Evolutionary conservation across 371 early-diverging fungal species (phyloP).

Genomic region (Entomophthora muscae): DNA sequence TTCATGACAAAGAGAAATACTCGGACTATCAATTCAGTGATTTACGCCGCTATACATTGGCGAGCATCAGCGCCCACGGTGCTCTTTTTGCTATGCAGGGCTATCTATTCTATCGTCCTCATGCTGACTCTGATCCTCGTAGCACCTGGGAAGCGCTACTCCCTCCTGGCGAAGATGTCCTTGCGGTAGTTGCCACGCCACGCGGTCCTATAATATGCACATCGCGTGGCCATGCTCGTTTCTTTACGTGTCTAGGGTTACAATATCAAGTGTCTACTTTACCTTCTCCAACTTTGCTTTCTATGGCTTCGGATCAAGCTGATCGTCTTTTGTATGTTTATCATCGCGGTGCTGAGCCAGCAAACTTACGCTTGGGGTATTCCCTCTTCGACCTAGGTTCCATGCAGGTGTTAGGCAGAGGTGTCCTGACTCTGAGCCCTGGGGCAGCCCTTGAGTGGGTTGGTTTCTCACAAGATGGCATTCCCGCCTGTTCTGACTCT

Average conservation of each 20-base stretch:
- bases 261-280: background rate
- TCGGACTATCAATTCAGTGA: background rate
- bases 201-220: background rate
- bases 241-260: background rate
- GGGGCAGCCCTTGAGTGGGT: background rate
- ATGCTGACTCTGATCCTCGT: background rate
- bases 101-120: background rate
- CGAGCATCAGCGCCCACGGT: background rate
- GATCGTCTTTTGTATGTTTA: background rate
- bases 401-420: background rate
- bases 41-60: background rate
- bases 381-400: background rate
- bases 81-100: background rate
- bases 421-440: background rate
- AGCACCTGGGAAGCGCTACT: background rate
- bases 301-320: background rate
- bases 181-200: background rate
- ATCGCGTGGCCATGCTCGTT: background rate
- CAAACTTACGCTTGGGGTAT: background rate
- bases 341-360: background rate
- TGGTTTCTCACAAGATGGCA: background rate
- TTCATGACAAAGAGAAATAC: background rate
- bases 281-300: background rate
- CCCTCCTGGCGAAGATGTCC: background rate
- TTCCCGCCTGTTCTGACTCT: slow-evolving; percentile 1